Conservation (phyloP, 106 monocot genomes). For the Amphibolis antarctica region DNA sequence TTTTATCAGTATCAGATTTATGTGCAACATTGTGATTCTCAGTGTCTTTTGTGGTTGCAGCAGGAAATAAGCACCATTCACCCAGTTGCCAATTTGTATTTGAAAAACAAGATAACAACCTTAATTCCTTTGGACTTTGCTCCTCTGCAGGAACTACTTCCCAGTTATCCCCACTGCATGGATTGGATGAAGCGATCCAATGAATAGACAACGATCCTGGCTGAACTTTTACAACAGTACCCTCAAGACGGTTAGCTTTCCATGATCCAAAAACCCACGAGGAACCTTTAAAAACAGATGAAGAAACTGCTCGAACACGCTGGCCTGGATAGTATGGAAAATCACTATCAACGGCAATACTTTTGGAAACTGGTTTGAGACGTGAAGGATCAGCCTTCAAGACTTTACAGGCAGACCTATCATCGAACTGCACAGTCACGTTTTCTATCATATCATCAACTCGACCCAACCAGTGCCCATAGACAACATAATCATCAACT, state of each 20-base stretch:
- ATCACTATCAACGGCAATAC: constrained; percentile 38
- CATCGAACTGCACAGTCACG: constrained; percentile 88
- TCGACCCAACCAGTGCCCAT: constrained; percentile 79
- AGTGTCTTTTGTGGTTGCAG: constrained; percentile 10
- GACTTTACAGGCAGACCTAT: constrained; percentile 93
- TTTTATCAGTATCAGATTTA: not conserved
- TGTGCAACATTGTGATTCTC: constrained; percentile 4
- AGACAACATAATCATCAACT: constrained; percentile 78
- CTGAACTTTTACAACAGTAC: constrained; percentile 80
- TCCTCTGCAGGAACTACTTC: constrained; percentile 51
- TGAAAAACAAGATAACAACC: constrained; percentile 72
- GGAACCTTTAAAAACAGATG: constrained; percentile 73
- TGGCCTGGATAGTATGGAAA: constrained; percentile 96
- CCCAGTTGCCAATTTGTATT: constrained; percentile 89
- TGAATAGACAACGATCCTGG: constrained; percentile 65
- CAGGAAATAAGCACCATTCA: constrained; percentile 67
- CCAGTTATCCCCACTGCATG: constrained; percentile 36
- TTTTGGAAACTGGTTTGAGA: constrained; percentile 52
- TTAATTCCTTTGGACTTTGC: constrained; percentile 80
- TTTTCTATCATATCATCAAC: constrained; percentile 93
- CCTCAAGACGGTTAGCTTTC: constrained; percentile 82
- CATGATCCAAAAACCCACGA: constrained; percentile 80
- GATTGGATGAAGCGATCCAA: constrained; percentile 78
- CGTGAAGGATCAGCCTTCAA: constrained; percentile 63
- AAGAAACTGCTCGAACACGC: constrained; percentile 65